Base-by-base conservation (phyloP, 2,329 filamentous ascomycete species). In the Phoma sp. region DNA sequence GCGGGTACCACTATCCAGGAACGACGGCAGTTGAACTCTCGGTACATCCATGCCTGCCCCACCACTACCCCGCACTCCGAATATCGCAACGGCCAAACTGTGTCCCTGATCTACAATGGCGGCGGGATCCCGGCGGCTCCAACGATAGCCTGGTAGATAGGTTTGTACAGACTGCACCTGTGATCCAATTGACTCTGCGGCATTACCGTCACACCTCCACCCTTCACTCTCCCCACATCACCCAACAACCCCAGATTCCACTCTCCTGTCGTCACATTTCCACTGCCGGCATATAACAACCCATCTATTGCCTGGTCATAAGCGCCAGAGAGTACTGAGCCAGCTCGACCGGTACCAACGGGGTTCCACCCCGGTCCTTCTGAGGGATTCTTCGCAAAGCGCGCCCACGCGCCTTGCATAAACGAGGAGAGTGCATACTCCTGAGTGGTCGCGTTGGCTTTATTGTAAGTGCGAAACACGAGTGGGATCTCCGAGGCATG, bases 361-460 rank as follows among this genome's bases (percentile, higher is more conserved):
- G 47, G 39, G 34, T 63, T 65, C 67, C 67, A 71, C 1, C 66
- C 66, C 1, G 66, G 66, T 2, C 68, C 68, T 1, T 43, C 57
- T 0, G 45, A 42, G 0, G 68, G 68, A 21, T 70, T 61, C 50
- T 63, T 68, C 6, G 67, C 67, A 23, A 70, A 70, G 4, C 40
- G 40, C 4, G 67, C 66, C 67, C 67, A 70, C 3, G 62, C 52
- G 5, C 53, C 34, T 7, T 57, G 61, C 59, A 70, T 64, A 25
- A 48, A 60, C 4, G 51, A 47, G 3, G 53, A 53, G 2, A 67
- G 49, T 10, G 53, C 57, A 26, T 56, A 48, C 29, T 69, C 39
- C 17, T 64, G 55, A 10, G 56, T 59, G 3, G 65, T 68, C 2
- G 55, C 43, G 15, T 61, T 63, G 9, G 15, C 47, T 0, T 9